Evolutionary conservation across 1,139 yeast species (phyloP).

Genomic region (Debaryomyces sp.): DNA sequence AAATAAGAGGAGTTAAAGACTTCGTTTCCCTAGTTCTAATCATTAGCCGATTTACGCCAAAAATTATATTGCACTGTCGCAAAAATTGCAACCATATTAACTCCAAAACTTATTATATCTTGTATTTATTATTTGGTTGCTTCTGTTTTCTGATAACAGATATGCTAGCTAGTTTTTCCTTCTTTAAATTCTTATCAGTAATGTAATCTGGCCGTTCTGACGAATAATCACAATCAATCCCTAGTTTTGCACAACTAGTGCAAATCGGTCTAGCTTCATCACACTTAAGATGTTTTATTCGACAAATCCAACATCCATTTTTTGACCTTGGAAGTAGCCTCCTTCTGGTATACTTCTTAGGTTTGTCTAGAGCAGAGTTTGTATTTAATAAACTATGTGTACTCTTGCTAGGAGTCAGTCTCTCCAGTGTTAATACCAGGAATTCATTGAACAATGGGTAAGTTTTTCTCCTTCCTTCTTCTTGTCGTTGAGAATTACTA

Average conservation of each 20-base stretch:
- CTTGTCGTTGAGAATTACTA: constrained; percentile 15
- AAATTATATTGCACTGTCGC: neutral
- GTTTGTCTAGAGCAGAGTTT: constrained; percentile 13
- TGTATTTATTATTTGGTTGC: constrained; percentile 14
- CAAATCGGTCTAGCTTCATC: constrained; percentile 46
- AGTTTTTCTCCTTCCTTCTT: constrained; percentile 20
- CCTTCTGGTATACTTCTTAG: constrained; percentile 45
- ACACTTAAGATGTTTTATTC: constrained; percentile 53
- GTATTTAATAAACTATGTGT: constrained; percentile 4
- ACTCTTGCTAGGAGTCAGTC: constrained; percentile 14
- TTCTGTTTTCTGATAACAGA: constrained; percentile 34
- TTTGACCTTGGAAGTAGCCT: constrained; percentile 46
- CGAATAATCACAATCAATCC: constrained; percentile 50
- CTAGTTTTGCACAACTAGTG: constrained; percentile 41
- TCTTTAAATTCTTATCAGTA: constrained; percentile 37
- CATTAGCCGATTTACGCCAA: neutral
- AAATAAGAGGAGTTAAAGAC: neutral
- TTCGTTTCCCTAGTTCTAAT: neutral
- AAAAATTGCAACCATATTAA: neutral
- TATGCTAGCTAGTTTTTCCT: constrained; percentile 38
- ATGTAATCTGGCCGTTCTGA: constrained; percentile 45
- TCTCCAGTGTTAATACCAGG: constrained; percentile 12
- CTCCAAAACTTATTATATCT: neutral
- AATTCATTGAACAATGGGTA: constrained; percentile 20
- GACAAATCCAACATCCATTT: constrained; percentile 54